Evolutionary conservation across 345 rosid species (phyloP).

Genomic region (Arabis alpina): DNA sequence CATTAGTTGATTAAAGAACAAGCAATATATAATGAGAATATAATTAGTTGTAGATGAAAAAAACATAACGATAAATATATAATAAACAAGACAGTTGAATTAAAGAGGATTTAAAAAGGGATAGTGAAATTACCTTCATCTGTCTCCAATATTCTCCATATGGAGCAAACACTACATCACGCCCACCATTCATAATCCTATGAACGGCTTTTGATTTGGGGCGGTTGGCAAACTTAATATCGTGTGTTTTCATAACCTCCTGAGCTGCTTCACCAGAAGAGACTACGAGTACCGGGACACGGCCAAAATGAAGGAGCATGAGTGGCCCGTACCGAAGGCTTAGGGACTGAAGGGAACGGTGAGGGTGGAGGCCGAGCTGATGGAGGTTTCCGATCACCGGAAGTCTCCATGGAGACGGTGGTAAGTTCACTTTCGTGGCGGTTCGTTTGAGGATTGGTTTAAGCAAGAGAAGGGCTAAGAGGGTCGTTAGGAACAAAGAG

Average conservation of each 20-base stretch:
- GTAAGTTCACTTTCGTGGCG: conserved; percentile 3
- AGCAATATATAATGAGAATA: background rate
- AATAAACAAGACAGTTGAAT: background rate
- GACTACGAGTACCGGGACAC: conserved; percentile 49
- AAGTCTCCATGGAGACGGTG: conserved; percentile 55
- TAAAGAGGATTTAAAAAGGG: background rate
- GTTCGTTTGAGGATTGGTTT: conserved; percentile 20
- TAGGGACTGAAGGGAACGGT: conserved; percentile 48
- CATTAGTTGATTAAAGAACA: background rate
- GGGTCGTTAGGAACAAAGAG: conserved; percentile 17
- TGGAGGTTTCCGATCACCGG: conserved; percentile 66
- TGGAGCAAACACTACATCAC: conserved; percentile 51
- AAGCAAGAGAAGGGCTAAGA: conserved; percentile 21
- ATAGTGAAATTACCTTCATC: conserved; percentile 39
- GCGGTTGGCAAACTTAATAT: conserved; percentile 50
- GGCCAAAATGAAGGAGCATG: conserved; percentile 61
- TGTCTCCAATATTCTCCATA: conserved; percentile 77
- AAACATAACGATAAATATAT: background rate
- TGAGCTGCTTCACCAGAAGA: conserved; percentile 57
- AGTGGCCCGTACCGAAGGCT: conserved; percentile 55
- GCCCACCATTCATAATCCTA: conserved; percentile 45
- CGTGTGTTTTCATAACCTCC: conserved; percentile 61
- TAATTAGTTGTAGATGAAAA: background rate
- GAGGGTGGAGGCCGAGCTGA: conserved; percentile 51
- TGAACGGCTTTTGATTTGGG: conserved; percentile 34